phyloP scores from a whole-genome alignment of 2,329 filamentous ascomycete genomes.

The Coniochaeta hoffmannii region DNA sequence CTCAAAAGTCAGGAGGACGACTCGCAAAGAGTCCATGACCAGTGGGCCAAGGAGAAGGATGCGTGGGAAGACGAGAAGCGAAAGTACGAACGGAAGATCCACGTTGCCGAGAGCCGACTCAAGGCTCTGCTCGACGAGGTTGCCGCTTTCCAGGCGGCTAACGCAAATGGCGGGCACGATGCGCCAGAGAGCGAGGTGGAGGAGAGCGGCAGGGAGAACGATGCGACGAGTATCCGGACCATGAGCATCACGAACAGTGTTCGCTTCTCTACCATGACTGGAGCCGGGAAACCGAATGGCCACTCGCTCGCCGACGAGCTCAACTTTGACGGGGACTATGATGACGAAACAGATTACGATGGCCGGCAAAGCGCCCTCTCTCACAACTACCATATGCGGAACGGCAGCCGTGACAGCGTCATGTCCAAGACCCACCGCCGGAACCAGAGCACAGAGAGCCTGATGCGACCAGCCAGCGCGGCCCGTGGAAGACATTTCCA shows the following conservation, averaged over 20 bases:
- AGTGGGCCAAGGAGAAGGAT: slow-evolving; percentile 81
- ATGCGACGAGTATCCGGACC: slow-evolving; percentile 65
- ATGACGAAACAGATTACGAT: slow-evolving; percentile 63
- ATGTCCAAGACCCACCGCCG: slow-evolving; percentile 42
- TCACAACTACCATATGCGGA: slow-evolving; percentile 40
- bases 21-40: slow-evolving; percentile 64
- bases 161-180: slow-evolving; percentile 27
- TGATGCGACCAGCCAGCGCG: slow-evolving; percentile 47
- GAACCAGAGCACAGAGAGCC: slow-evolving; percentile 52
- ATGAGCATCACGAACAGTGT: slow-evolving; percentile 67
- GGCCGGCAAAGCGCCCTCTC: slow-evolving; percentile 58
- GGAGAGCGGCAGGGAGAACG: slow-evolving; percentile 56
- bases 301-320: slow-evolving; percentile 87
- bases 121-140: slow-evolving; percentile 83
- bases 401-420: slow-evolving; percentile 50
- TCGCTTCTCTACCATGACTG: slow-evolving; percentile 63
- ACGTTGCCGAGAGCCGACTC: slow-evolving; percentile 82
- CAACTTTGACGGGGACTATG: slow-evolving; percentile 74
- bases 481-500: slow-evolving; percentile 46
- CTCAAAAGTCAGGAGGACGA: slow-evolving; percentile 76
- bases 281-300: slow-evolving; percentile 53
- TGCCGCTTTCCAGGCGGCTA: slow-evolving; percentile 56
- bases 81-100: slow-evolving; percentile 73
- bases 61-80: slow-evolving; percentile 79
- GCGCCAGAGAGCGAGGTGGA: slow-evolving; percentile 52